phyloP scores from a whole-genome alignment of 2,329 filamentous ascomycete genomes.

The Aspergillus flavus region DNA sequence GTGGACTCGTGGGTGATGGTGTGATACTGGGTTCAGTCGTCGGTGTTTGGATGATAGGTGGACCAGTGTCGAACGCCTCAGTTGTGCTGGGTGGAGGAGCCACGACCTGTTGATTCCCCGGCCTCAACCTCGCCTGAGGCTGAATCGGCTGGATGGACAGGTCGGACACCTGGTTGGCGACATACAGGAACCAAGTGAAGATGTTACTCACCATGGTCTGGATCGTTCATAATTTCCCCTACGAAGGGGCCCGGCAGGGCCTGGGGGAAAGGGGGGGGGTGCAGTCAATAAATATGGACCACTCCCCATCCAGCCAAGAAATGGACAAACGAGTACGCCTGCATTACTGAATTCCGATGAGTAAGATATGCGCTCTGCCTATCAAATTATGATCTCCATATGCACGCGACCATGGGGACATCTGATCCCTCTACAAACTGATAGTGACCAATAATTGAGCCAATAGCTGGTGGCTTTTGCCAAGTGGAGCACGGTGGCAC shows the following conservation, averaged over 20 bases:
- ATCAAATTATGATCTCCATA: not conserved
- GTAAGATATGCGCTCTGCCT: not conserved
- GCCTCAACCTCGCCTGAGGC: constrained; percentile 23
- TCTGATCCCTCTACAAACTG: not conserved
- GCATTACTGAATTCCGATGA: not conserved
- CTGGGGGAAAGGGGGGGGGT: not conserved
- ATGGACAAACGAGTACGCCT: not conserved
- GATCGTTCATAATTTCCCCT: not conserved
- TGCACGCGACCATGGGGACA: not conserved
- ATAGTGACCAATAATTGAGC: not conserved
- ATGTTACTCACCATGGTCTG: constrained; percentile 19
- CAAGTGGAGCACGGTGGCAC: not conserved
- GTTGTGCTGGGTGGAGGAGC: not conserved
- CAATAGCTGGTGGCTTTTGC: not conserved
- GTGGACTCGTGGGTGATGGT: not conserved
- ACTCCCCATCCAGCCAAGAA: not conserved
- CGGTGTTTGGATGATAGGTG: not conserved
- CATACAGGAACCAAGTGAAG: constrained; percentile 20
- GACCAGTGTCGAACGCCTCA: not conserved
- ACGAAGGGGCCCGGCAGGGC: not conserved
- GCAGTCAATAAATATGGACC: not conserved
- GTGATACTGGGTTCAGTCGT: not conserved
- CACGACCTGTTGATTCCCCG: constrained; percentile 12
- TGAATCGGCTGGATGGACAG: constrained; percentile 21
- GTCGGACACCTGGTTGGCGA: constrained; percentile 21